A percentile compares a stretch with the other conserved stretches of the same genome.
These are phyloP conservation scores for Plasmodium reichenowi DNA, from an alignment of 169 alveolate species.

Conservation along the genomic window DNA sequence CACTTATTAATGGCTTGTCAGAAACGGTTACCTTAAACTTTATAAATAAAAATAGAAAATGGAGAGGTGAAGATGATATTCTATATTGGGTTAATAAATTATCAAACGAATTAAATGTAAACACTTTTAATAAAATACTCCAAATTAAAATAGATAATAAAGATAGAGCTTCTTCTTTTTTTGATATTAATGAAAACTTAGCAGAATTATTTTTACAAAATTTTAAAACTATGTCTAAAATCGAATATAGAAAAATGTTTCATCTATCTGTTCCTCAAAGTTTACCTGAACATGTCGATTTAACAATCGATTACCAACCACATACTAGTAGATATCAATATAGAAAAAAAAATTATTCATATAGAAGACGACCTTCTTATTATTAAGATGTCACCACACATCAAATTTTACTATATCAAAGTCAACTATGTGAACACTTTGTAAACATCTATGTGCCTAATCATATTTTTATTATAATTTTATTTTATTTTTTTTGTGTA, in stretches of 20 bases:
- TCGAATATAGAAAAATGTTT: constrained; percentile 28
- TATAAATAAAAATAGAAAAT: constrained; percentile 52
- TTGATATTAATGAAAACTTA: constrained; percentile 60
- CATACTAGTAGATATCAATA: constrained; percentile 17
- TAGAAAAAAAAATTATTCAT: constrained; percentile 23
- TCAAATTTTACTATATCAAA: no score
- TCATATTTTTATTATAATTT: background rate
- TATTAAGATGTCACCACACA: background rate
- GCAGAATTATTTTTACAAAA: constrained; percentile 47
- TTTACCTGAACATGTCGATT: constrained; percentile 19
- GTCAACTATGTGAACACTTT: no score
- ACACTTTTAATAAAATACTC: constrained; percentile 48
- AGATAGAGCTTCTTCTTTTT: constrained; percentile 51
- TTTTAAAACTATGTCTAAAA: constrained; percentile 62
- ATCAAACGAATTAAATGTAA: constrained; percentile 58
- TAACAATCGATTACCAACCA: constrained; percentile 18
- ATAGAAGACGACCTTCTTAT: constrained; percentile 33
- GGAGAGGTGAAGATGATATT: constrained; percentile 54
- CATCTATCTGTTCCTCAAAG: constrained; percentile 38
- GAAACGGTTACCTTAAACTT: constrained; percentile 51
- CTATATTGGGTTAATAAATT: constrained; percentile 62
- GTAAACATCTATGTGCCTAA: no score
- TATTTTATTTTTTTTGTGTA: background rate
- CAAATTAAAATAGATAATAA: constrained; percentile 56
- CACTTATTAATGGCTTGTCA: constrained; percentile 45